Conservation (phyloP, 129 eudicot genomes). For the Ambrosia artemisiifolia region DNA sequence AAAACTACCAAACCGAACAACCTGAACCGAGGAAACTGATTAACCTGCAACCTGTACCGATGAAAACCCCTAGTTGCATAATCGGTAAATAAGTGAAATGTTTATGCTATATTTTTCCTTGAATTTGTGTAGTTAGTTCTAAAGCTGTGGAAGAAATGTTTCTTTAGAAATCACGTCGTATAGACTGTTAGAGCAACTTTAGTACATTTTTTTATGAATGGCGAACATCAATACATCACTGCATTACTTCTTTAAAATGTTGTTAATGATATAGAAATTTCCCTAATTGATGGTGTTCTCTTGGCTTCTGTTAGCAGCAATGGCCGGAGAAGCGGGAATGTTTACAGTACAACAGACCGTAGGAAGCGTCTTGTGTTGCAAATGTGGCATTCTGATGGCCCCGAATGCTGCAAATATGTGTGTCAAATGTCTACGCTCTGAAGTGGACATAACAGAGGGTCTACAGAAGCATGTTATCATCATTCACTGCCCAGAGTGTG, state of each 20-base stretch:
- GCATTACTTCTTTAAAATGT: background rate
- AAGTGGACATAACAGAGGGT: constrained; percentile 21
- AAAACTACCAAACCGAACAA: too few relatives aligned
- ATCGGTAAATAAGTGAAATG: too few relatives aligned
- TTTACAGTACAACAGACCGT: constrained; percentile 18
- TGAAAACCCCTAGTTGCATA: too few relatives aligned
- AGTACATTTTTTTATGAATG: background rate
- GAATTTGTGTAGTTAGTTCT: background rate
- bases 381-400: constrained; percentile 16
- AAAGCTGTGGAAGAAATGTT: background rate
- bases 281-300: background rate
- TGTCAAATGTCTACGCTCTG: constrained; percentile 18
- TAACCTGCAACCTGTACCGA: background rate
- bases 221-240: background rate
- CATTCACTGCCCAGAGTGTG: constrained; percentile 14
- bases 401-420: constrained; percentile 21
- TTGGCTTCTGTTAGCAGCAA: constrained; percentile 7
- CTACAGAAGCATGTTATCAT: constrained; percentile 14
- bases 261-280: background rate
- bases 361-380: constrained; percentile 17
- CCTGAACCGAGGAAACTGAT: too few relatives aligned
- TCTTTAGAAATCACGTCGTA: background rate
- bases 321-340: constrained; percentile 18
- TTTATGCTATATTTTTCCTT: background rate
- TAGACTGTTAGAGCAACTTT: background rate